Percentiles rank a stretch among this genome's conserved stretches.
Evolutionary conservation across 805 yeast species (phyloP).

Genomic region (Isabelozyma rhagii): DNA sequence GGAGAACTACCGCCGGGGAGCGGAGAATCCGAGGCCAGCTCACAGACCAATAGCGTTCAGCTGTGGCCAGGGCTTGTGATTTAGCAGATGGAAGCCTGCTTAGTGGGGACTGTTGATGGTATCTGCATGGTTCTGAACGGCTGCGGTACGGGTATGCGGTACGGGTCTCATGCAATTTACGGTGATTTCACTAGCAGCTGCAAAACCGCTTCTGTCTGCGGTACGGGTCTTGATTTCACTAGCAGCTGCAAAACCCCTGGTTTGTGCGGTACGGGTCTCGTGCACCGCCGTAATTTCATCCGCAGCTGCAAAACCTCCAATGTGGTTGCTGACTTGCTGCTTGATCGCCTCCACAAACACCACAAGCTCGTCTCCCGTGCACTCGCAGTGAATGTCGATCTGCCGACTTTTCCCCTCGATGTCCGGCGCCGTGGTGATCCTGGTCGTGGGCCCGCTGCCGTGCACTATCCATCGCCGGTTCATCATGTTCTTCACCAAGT

Average conservation of each 20-base stretch:
- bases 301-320: neutral
- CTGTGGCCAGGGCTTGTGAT: no score
- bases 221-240: neutral
- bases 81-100: no score
- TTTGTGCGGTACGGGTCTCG: neutral
- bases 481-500: conserved; percentile 3
- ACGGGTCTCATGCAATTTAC: no score
- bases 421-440: neutral
- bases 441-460: neutral
- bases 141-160: no score
- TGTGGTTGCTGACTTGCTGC: neutral
- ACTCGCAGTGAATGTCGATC: conserved; percentile 6
- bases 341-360: neutral
- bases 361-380: conserved; percentile 6
- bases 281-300: neutral
- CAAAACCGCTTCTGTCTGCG: no score
- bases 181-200: no score
- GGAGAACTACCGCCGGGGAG: neutral
- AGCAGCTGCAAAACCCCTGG: neutral
- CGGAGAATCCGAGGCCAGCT: neutral
- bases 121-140: no score
- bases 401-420: neutral
- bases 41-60: neutral
- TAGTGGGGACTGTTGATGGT: no score
- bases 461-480: neutral